A percentile compares a stretch with the other conserved stretches of the same genome.
Conservation (phyloP, 2,329 filamentous ascomycete genomes). For the Microdochium paspali region DNA sequence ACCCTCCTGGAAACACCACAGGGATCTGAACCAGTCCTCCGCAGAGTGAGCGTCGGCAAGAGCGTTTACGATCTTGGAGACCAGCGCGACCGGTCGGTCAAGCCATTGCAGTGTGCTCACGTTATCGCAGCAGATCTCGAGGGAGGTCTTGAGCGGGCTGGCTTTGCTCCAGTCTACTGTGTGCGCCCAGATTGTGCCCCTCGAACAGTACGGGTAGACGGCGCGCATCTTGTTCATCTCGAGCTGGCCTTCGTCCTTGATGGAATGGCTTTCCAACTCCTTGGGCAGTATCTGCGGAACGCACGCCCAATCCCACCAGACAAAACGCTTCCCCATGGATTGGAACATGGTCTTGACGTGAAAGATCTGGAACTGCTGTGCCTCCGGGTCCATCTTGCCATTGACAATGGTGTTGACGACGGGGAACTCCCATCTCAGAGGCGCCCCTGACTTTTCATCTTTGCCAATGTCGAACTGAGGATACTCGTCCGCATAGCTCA, state of each 20-base stretch:
- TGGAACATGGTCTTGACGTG: background rate
- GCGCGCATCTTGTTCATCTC: background rate
- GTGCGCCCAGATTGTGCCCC: background rate
- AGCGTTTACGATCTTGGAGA: background rate
- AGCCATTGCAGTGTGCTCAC: background rate
- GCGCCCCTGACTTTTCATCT: too few species aligned
- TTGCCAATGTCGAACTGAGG: too few species aligned
- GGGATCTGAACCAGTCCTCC: background rate
- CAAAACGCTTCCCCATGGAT: background rate
- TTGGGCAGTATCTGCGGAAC: background rate
- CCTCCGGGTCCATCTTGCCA: background rate
- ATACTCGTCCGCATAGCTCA: too few species aligned
- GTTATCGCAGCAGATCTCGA: background rate
- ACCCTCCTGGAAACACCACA: background rate
- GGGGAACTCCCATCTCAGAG: background rate
- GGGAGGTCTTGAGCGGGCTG: background rate
- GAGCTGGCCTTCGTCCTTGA: background rate
- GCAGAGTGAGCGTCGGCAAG: background rate
- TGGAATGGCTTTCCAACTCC: background rate
- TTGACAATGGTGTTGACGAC: background rate
- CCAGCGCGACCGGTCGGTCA: background rate
- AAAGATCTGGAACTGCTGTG: background rate
- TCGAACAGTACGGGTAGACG: background rate
- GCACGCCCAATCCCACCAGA: background rate
- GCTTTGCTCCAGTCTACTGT: background rate